Conservation (phyloP, 441 rosid species). For the Daphne laureola region DNA sequence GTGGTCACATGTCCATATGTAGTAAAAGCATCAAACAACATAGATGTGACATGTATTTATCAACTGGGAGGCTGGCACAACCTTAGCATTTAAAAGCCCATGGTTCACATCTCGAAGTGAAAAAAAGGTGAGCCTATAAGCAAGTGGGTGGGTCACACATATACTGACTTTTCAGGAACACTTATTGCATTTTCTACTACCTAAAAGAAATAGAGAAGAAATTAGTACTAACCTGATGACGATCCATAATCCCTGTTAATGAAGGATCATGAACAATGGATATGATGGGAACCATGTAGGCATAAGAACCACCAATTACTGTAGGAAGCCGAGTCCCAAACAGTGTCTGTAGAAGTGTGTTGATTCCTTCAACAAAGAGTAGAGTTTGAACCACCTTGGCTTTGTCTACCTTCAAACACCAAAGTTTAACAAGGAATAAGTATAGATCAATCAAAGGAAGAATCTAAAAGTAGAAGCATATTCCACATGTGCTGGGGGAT, state of each 20-base stretch:
- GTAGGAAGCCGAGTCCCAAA: conserved; percentile 94
- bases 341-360: conserved; percentile 84
- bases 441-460: conserved; percentile 3
- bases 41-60: conserved; percentile 13
- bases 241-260: conserved; percentile 60
- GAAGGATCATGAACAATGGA: conserved; percentile 88
- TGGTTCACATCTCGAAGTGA: neutral
- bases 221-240: conserved; percentile 52
- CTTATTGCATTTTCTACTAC: neutral
- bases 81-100: neutral
- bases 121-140: conserved; percentile 2
- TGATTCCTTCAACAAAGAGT: conserved; percentile 86
- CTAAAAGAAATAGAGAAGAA: too few species aligned
- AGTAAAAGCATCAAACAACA: conserved; percentile 2
- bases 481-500: neutral
- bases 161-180: conserved; percentile 18
- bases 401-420: conserved; percentile 73
- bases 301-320: conserved; percentile 95
- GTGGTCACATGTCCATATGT: too few species aligned
- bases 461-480: neutral
- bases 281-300: conserved; percentile 91
- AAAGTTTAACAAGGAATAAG: conserved; percentile 10
- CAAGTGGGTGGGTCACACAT: conserved; percentile 27
- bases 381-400: conserved; percentile 94
- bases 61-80: conserved; percentile 8